A percentile compares a stretch with the other conserved stretches of the same genome.
phyloP scores from a whole-genome alignment of 305 asterid species.

The Ajuga reptans region DNA sequence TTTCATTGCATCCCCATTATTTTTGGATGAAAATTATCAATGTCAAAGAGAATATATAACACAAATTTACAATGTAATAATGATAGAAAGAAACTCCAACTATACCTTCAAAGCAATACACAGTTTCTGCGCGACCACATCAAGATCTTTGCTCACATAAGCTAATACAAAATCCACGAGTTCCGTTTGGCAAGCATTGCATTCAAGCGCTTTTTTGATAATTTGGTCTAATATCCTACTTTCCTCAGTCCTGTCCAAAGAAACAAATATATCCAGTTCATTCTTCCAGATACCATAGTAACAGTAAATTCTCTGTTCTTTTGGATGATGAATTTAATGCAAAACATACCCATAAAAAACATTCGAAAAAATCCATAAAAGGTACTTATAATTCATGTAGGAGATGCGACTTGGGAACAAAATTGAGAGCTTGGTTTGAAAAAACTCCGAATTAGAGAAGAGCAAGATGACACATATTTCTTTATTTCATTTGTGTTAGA shows the following conservation, averaged over 20 bases:
- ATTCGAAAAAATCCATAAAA: no score
- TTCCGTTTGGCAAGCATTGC: constrained; percentile 44
- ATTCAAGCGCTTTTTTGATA: constrained; percentile 52
- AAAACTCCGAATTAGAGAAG: no score
- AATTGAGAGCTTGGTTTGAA: no score
- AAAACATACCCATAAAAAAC: background rate
- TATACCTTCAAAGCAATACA: constrained; percentile 64
- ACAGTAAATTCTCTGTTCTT: background rate
- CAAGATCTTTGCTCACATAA: constrained; percentile 49
- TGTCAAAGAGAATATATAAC: constrained; percentile 1
- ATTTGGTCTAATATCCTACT: constrained; percentile 49
- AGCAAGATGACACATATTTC: no score
- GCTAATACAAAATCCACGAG: constrained; percentile 44
- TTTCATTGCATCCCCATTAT: background rate
- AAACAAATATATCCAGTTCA: constrained; percentile 22
- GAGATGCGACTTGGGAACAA: no score
- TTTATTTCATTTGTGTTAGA: no score
- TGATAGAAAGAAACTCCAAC: constrained; percentile 16
- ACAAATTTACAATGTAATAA: background rate
- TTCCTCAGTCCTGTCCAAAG: constrained; percentile 67
- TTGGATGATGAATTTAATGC: constrained; percentile 6
- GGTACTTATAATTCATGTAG: no score
- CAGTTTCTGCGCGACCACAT: constrained; percentile 39
- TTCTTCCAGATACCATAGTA: background rate
- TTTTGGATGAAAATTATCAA: background rate